Evolutionary conservation across 768 basidiomycete genomes (phyloP).

Genomic region (Boletus tomentosulus): DNA sequence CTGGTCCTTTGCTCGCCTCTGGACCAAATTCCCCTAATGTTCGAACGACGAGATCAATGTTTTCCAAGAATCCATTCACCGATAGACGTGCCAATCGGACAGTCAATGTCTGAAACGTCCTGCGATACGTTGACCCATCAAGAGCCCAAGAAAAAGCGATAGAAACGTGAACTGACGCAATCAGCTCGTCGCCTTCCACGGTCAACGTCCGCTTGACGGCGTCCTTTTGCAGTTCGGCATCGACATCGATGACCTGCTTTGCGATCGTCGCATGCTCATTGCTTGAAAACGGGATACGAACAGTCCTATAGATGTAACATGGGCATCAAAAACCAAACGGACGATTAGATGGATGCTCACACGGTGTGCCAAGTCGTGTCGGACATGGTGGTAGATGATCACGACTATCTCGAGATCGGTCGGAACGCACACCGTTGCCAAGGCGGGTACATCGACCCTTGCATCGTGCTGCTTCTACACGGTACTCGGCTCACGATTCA

Average conservation of each 20-base stretch:
- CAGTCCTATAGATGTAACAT: slow-evolving; percentile 39
- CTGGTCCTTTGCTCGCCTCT: slow-evolving; percentile 41
- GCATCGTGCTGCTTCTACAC: not conserved
- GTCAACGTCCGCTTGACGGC: slow-evolving; percentile 71
- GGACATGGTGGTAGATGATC: not conserved
- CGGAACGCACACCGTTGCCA: not conserved
- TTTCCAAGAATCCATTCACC: slow-evolving; percentile 85
- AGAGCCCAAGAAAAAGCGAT: not conserved
- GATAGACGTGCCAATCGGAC: slow-evolving; percentile 81
- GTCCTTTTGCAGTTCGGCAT: slow-evolving; percentile 76
- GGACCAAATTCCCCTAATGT: slow-evolving; percentile 80
- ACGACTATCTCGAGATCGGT: not conserved
- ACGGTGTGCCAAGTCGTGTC: slow-evolving; percentile 49
- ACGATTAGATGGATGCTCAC: slow-evolving; percentile 34
- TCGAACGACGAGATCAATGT: slow-evolving; percentile 78
- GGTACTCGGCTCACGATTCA: not conserved
- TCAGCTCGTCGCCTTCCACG: slow-evolving; percentile 62
- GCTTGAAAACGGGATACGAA: slow-evolving; percentile 76
- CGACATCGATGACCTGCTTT: slow-evolving; percentile 81
- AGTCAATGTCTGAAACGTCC: slow-evolving; percentile 74
- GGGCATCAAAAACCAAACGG: not conserved
- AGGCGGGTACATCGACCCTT: not conserved
- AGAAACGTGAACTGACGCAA: slow-evolving; percentile 56
- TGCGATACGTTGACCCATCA: slow-evolving; percentile 24
- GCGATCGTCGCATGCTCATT: slow-evolving; percentile 75